Evolutionary conservation across 805 yeast genomes (phyloP), one percentile per base, ranked within the genome.

Genomic region (Teunomyces tritomae): DNA sequence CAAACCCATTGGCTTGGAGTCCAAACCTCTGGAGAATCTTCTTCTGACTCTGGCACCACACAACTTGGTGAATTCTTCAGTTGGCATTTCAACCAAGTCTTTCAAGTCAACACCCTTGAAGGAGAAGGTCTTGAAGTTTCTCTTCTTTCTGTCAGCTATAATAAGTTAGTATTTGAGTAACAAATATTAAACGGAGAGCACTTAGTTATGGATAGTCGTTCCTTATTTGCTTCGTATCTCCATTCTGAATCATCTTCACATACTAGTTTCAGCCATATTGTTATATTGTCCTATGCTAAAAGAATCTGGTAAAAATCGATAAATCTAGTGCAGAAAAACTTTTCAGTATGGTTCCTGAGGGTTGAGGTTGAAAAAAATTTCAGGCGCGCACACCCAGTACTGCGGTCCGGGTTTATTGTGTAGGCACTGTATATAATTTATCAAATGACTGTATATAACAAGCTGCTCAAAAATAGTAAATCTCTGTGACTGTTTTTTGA

Each of bases 1-100:
- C 78, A 94, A 84, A 76, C 94, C 92, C 85, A 84, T 84, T 79
- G 96, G 95, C 82, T 89, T 89, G 76, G 87, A 76, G 73, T 87
- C 91, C 70, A 92, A 83, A 82, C 98, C 98, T 82, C 96, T 87
- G 77, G 90, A 87, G 81, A 92, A 89, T 87, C 96, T 91, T 89
- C 99, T 89, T 87, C 98, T 92, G 73, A 92, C 97, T 83, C 99
- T 89, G 71, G 99, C 95, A 72, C 87, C 89, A 72, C 96, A 89
- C 73, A 94, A 83, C 77, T 92, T 87, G 77, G 92, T 85, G 80
- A 94, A 94, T 71, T 94, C 97, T 82, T 92, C 97, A 68, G 90
- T 88, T 76, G 89, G 80, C 84, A 92, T 80, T 77, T 87, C 94
- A 73, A 92, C 82, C 73, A 94, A 84, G 73, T 92, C 89, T 71